Conservation (phyloP, 352 stramenopile genomes). For the Phytophthora pinifolia region DNA sequence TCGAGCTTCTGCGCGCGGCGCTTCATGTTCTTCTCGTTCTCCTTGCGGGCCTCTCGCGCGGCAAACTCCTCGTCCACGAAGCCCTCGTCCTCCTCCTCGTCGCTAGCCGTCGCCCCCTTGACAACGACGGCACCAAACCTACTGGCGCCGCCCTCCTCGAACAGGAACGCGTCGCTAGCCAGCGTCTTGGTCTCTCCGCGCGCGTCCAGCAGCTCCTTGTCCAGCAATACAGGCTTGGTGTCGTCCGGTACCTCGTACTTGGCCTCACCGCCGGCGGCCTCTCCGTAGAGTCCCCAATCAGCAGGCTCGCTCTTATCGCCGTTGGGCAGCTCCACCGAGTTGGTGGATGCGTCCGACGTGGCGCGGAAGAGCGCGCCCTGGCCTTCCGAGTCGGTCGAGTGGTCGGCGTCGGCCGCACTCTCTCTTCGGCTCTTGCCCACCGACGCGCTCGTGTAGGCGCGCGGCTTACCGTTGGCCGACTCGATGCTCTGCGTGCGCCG, state of each 20-base stretch:
- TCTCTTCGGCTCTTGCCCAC: constrained; percentile 18
- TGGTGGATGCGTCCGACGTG: constrained; percentile 31
- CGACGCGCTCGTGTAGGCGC: constrained; percentile 23
- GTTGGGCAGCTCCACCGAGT: constrained; percentile 21
- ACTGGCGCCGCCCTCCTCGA: constrained; percentile 48
- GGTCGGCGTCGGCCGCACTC: constrained; percentile 14
- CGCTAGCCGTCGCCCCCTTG: constrained; percentile 14
- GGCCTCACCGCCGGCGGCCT: constrained; percentile 17
- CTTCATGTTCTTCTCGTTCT: constrained; percentile 57
- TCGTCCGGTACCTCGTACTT: constrained; percentile 51
- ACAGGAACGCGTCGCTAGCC: constrained; percentile 61
- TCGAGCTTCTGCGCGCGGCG: constrained; percentile 67
- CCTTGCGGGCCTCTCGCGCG: constrained; percentile 42
- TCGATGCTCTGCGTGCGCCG: constrained; percentile 28
- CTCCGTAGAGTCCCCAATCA: constrained; percentile 62
- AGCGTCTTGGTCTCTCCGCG: constrained; percentile 30
- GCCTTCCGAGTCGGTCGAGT: constrained; percentile 32
- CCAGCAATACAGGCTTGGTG: constrained; percentile 42
- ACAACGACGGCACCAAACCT: constrained; percentile 59
- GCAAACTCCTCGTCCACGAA: constrained; percentile 57
- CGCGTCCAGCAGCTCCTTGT: constrained; percentile 51
- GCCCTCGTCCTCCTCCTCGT: constrained; percentile 36
- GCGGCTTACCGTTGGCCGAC: constrained; percentile 21
- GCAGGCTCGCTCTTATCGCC: constrained; percentile 41
- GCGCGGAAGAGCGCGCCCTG: constrained; percentile 37